Evolutionary conservation across 148 eudicot genomes (phyloP), one percentile per base, ranked within the genome.

Genomic region (Selenicereus undatus): DNA sequence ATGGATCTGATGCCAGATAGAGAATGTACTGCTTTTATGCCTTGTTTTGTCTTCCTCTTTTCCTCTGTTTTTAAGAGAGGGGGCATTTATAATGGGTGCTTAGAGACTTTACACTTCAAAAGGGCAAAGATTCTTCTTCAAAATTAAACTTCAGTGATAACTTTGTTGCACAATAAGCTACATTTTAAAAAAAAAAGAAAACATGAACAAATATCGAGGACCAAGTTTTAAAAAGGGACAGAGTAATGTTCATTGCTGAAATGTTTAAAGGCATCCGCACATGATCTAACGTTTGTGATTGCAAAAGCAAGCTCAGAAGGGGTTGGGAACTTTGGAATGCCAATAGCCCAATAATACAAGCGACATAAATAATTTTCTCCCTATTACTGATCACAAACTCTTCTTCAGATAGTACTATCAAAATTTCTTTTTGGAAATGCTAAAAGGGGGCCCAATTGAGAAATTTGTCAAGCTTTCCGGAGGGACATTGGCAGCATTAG

Each of bases 231-330:
- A 62, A 27, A 66, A 66, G 26, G 71, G 32, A 66, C 11, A 66
- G 71, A 66, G 71, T 66, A 27, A 0, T 27, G 35, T 66, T 66
- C 71, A 66, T 27, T 11, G 36, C 35, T 66, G 18, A 66, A 16
- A 66, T 21, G 42, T n/a, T 29, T 24, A 78, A 68, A 50, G 52
- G 35, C 66, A 32, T 80, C 7, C 24, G 43, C 42, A 35, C 48
- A 50, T 71, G 81, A 79, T 79, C 24, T 79, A 51, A 71, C 30
- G 69, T 78, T 66, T 43, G 30, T 66, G 21, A 62, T 66, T 66
- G 71, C 14, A 58, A 26, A 43, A 56, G 26, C 24, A 21, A 21
- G 76, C 35, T 58, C 52, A 12, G 8, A 24, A 24, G 11, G 76
- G 26, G 29, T 64, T 8, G 62, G 22, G 68, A 64, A 27, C 32